Evolutionary conservation across 257 asterid species (phyloP), one percentile per base, ranked within the genome.

Genomic region (Anisodus tanguticus): DNA sequence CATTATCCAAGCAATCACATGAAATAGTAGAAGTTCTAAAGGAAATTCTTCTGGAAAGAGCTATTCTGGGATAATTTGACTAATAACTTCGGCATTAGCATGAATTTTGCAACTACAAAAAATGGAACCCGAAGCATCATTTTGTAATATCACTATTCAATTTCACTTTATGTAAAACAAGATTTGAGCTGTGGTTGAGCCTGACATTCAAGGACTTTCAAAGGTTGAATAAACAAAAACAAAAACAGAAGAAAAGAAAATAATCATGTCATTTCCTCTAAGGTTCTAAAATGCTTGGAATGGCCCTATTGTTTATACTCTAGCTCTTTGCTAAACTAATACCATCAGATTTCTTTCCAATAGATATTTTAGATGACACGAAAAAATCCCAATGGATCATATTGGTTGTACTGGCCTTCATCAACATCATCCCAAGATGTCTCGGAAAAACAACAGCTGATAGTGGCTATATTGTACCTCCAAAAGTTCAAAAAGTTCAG

Each of bases 401-500:
- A 5, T 60, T 51, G 82, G 76, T 45, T 39, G 51, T 55, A 67
- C 55, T 77, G 19, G 4, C 83, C 71, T 64, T 62, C 72, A 66
- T 77, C 86, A 80, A 72, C 85, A 82, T 80, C 77, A 54, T 59
- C 80, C 71, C 84, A 45, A 83, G 87, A 85, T 55, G 79, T 81
- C 22, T 19, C 5, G 60, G 72, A 77, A 17, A 39, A 54, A 57
- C 70, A 82, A 84, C 67, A 85, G 53, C 49, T 5, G 43, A 49
- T 51, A 7, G 51, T 9, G 58, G 51, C n/a, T 82, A 62, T 79
- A 63, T 37, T 63, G 82, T 90, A 95, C 98, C 98, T 94, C 98
- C 88, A 95, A 90, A 77, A 93, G 86, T 89, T 95, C 98, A 87
- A 95, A 91, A 60, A 95, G 95, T 91, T 95, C 98, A 85, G 80